Percentiles rank a stretch among this genome's conserved stretches.
phyloP scores from a whole-genome alignment of 805 yeast species.

The Cyberlindnera galapagoensis region DNA sequence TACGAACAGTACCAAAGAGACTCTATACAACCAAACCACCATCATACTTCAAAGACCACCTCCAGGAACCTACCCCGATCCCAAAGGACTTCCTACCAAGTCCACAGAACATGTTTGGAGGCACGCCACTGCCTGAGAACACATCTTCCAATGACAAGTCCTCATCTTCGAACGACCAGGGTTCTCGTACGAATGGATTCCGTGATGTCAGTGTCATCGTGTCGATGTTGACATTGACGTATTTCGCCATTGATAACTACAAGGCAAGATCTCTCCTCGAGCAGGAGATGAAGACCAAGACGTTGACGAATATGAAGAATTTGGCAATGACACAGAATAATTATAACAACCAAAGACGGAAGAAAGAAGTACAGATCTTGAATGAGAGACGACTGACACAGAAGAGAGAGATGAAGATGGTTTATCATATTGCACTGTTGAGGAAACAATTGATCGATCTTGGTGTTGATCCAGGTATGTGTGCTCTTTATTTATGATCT shows the following conservation, averaged over 20 bases:
- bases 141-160: neutral
- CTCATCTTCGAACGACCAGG: neutral
- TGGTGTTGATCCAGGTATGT: conserved; percentile 48
- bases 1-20: conserved; percentile 3
- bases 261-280: conserved; percentile 33
- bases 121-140: conserved; percentile 1
- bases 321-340: conserved; percentile 38
- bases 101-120: conserved; percentile 4
- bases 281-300: conserved; percentile 23
- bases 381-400: conserved; percentile 44
- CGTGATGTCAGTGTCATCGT: conserved; percentile 36
- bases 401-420: conserved; percentile 51
- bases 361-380: conserved; percentile 44
- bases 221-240: conserved; percentile 38
- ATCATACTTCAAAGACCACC: conserved; percentile 15
- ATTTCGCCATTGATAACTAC: conserved; percentile 48
- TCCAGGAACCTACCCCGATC: neutral
- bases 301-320: conserved; percentile 28
- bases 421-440: conserved; percentile 59
- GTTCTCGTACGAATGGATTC: conserved; percentile 10
- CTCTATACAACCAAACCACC: conserved; percentile 14
- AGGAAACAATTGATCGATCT: conserved; percentile 52
- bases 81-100: conserved; percentile 2
- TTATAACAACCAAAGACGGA: conserved; percentile 43
- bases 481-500: conserved; percentile 6